Evolutionary conservation across 805 yeast genomes (phyloP), one percentile per base, ranked within the genome.

Genomic region (Monosporozyma servazzii): DNA sequence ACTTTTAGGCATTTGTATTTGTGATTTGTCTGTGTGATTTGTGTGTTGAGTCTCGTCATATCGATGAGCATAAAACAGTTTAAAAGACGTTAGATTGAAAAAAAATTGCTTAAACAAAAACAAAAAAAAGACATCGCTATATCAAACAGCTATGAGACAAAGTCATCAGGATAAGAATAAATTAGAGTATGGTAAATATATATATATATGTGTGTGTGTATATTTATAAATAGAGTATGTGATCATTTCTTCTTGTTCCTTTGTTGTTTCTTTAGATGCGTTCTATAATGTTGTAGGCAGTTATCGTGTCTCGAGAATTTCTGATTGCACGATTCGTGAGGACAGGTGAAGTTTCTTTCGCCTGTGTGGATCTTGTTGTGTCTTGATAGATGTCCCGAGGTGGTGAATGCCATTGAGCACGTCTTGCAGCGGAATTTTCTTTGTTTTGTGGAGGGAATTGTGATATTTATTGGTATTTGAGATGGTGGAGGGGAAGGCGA

Each of bases 281-380:
- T 88, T 65, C 88, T 81, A 66, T 77, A 87, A 63, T 89, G 96
- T 64, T 89, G 96, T 82, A 87, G 85, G 67, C 96, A 89, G 66
- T 89, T 89, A 65, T 89, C 96, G 64, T 88, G 96, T 62, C 96
- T 78, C 48, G 96, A 88, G 62, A 89, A 89, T 47, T 88, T 72
- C 15, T 95, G 91, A 4, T 72, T 76, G 70, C 97, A 89, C 11
- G 83, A 82, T 17, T 84, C 84, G 68, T 76, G 80, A 0, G 96
- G 95, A 68, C 97, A 89, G 20, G 71, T 70, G 65, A 86, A 93
- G 58, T 87, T 88, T 59, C 89, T 77, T 59, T 88, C 96, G 20
- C 97, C 97, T 0, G 96, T 89, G 66, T 90, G 96, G 41, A 88
- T 87, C 47, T 96, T 72, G 55, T 83, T 77, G 67, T 89, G 97